These are phyloP conservation scores for Haplosporangium sp. DNA, from an alignment of 371 early-diverging fungal genomes.

Conservation along the genomic window DNA sequence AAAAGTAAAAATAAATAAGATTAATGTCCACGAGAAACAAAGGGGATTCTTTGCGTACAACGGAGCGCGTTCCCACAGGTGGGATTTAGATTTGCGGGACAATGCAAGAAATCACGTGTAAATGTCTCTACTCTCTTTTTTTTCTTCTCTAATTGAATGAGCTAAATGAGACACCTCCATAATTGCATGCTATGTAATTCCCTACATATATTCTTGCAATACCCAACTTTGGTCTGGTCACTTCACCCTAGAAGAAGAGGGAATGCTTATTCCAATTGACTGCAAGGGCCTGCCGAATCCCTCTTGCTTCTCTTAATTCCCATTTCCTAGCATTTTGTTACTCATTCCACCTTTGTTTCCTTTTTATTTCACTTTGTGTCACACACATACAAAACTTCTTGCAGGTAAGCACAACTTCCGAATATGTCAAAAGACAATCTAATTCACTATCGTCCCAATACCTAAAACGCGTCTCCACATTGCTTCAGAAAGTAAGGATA, in stretches of 20 bases:
- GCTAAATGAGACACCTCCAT: background rate
- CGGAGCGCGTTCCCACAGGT: conserved; percentile 29
- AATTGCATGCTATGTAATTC: background rate
- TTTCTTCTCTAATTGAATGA: background rate
- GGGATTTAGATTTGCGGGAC: background rate
- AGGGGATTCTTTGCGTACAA: background rate
- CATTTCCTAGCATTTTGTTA: background rate
- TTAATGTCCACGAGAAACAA: conserved; percentile 5
- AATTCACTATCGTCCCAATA: conserved; percentile 2
- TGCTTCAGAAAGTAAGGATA: conserved; percentile 10
- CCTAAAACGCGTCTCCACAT: conserved; percentile 16
- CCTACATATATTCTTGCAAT: no score
- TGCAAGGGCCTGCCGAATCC: no score
- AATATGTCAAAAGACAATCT: background rate
- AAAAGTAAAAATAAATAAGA: background rate
- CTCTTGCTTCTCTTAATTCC: background rate
- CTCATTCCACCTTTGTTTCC: background rate
- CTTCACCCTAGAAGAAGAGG: background rate
- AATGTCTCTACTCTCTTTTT: background rate
- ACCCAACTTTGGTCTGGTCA: no score
- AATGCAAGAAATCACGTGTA: conserved; percentile 7
- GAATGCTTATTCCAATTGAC: background rate
- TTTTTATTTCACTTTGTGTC: background rate
- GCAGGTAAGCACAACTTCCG: background rate
- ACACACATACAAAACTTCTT: background rate